Conservation (phyloP, 345 rosid species). For the Gossypium mustelinum region DNA sequence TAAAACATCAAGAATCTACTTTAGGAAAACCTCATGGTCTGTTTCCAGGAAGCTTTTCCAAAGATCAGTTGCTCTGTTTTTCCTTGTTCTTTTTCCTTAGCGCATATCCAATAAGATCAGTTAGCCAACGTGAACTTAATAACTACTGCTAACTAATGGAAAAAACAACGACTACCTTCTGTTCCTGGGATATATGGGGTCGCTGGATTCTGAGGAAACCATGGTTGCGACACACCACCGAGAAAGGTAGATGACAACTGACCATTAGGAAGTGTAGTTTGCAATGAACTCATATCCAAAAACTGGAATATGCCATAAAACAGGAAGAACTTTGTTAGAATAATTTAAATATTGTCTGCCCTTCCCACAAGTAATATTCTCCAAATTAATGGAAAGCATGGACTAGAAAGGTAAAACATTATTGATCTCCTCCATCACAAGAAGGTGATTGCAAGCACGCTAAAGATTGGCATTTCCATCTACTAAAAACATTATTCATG, state of each 20-base stretch:
- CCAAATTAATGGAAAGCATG: neutral
- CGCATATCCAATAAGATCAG: conserved; percentile 1
- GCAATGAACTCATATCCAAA: conserved; percentile 74
- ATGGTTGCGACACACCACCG: conserved; percentile 47
- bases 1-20: neutral
- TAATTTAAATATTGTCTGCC: neutral
- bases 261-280: conserved; percentile 59
- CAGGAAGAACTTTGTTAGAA: conserved; percentile 11
- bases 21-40: neutral
- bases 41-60: neutral
- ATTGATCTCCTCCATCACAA: neutral
- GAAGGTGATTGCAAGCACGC: neutral
- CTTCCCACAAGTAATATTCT: neutral
- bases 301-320: conserved; percentile 46
- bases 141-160: neutral
- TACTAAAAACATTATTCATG: neutral
- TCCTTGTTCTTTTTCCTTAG: neutral
- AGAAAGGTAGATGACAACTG: conserved; percentile 45
- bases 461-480: neutral
- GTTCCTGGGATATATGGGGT: conserved; percentile 41
- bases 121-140: conserved; percentile 12
- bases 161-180: conserved; percentile 44
- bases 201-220: conserved; percentile 61
- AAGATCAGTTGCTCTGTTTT: neutral
- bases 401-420: neutral